Percentiles rank a stretch among this genome's conserved stretches.
These are phyloP conservation scores for Pseudofabraea citricarpa DNA, from an alignment of 2,329 filamentous ascomycete genomes.

Conservation along the genomic window DNA sequence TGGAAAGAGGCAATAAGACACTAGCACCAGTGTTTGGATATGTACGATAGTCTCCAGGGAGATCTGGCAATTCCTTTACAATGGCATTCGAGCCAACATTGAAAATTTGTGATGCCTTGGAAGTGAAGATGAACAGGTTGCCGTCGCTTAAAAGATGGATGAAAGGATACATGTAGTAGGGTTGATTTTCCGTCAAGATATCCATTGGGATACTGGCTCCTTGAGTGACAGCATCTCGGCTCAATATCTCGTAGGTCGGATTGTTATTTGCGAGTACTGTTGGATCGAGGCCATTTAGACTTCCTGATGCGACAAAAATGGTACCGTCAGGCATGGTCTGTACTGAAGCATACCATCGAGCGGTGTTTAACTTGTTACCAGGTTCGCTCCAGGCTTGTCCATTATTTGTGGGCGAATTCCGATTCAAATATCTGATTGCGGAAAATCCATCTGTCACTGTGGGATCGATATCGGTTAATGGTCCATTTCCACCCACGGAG, in stretches of 20 bases:
- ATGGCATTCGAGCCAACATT: constrained; percentile 40
- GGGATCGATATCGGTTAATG: constrained; percentile 48
- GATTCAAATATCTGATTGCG: constrained; percentile 49
- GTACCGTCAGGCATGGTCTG: constrained; percentile 53
- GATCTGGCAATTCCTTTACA: constrained; percentile 42
- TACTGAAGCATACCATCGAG: constrained; percentile 56
- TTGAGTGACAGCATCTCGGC: constrained; percentile 38
- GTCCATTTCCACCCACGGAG: constrained; percentile 53
- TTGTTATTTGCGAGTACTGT: constrained; percentile 53
- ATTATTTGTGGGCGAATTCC: constrained; percentile 40
- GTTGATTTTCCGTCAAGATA: constrained; percentile 51
- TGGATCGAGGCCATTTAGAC: constrained; percentile 52
- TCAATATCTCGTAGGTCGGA: constrained; percentile 57
- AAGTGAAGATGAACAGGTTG: constrained; percentile 49
- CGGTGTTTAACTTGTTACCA: constrained; percentile 46
- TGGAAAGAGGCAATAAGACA: constrained; percentile 48
- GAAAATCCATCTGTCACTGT: constrained; percentile 55
- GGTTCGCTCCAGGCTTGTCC: constrained; percentile 50
- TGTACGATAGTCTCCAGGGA: constrained; percentile 51
- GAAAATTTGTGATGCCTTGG: constrained; percentile 52
- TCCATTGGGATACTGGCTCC: constrained; percentile 45
- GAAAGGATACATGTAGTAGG: constrained; percentile 63
- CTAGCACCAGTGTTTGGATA: constrained; percentile 58
- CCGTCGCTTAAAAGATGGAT: constrained; percentile 53
- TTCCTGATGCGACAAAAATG: constrained; percentile 56